These are phyloP conservation scores for Colletotrichum sp. DNA, from an alignment of 2,329 filamentous ascomycete genomes.

Conservation along the genomic window DNA sequence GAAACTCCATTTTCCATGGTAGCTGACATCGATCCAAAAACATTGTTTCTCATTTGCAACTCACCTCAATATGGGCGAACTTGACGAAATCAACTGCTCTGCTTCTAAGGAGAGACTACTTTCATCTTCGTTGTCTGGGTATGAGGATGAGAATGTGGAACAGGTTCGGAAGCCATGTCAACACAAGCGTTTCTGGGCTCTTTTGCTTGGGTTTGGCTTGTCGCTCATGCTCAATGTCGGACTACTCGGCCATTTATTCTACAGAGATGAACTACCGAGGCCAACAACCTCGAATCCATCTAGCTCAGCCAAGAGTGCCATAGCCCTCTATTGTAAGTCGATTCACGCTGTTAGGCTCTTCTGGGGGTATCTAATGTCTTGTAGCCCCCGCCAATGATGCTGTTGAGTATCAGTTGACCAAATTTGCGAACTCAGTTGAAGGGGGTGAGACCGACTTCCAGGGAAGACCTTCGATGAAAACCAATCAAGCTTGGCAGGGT, in stretches of 20 bases:
- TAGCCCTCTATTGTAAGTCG: not conserved
- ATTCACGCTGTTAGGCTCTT: not conserved
- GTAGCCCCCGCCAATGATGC: not conserved
- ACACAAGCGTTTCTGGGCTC: not conserved
- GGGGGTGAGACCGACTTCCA: not conserved
- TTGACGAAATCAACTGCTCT: not conserved
- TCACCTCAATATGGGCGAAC: not conserved
- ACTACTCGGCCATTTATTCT: not conserved
- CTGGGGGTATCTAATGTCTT: not conserved
- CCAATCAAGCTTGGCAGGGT: not conserved
- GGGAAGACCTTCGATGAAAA: not conserved
- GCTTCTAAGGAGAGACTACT: not conserved
- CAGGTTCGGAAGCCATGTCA: not conserved
- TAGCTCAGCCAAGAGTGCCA: not conserved
- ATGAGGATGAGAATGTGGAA: not conserved
- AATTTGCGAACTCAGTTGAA: not conserved
- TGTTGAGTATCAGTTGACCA: not conserved
- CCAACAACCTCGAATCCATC: accelerated
- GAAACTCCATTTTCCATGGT: not conserved
- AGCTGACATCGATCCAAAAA: not conserved
- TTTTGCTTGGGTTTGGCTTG: not conserved
- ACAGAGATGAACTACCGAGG: not conserved
- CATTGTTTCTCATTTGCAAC: not conserved
- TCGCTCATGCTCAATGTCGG: not conserved
- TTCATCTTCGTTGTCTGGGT: not conserved